Percentiles rank a stretch among this genome's conserved stretches.
These are phyloP conservation scores for Zalaria obscura DNA, from an alignment of 2,329 filamentous ascomycete genomes.

Conservation along the genomic window DNA sequence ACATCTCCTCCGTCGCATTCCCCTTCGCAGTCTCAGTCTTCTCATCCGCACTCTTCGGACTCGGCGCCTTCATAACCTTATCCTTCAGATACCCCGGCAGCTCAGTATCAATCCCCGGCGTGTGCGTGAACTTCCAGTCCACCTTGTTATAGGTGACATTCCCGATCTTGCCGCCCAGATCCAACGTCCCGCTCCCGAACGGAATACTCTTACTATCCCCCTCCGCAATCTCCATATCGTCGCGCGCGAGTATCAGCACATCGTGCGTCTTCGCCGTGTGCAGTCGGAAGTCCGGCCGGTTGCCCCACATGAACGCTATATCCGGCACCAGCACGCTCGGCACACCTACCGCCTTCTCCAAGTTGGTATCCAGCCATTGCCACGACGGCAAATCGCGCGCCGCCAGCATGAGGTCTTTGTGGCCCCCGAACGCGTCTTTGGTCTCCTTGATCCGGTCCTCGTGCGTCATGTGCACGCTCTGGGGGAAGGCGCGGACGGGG, in stretches of 20 bases:
- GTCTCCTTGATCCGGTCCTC: slow-evolving; percentile 2
- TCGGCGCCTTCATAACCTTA: too few relatives aligned
- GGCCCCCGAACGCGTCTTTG: slow-evolving; percentile 1
- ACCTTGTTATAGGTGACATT: slow-evolving; percentile 4
- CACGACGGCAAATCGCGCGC: slow-evolving; percentile 1
- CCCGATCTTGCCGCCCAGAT: slow-evolving; percentile 2
- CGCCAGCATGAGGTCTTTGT: slow-evolving; percentile 1
- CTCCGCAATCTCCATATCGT: slow-evolving; percentile 1
- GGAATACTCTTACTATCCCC: slow-evolving; percentile 1
- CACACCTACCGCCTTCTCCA: not conserved
- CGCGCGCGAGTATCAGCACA: slow-evolving; percentile 3
- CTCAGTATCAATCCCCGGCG: not conserved
- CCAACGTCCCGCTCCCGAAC: slow-evolving; percentile 2
- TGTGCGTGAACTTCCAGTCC: slow-evolving; percentile 3
- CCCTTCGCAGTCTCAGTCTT: not conserved
- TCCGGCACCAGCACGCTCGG: slow-evolving; percentile 2
- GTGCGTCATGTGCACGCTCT: slow-evolving; percentile 4
- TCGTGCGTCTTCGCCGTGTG: slow-evolving; percentile 2
- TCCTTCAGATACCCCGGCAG: too few relatives aligned
- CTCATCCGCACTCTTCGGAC: too few relatives aligned
- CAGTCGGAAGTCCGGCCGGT: slow-evolving; percentile 2
- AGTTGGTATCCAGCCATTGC: slow-evolving; percentile 1
- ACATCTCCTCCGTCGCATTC: not conserved
- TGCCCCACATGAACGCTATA: slow-evolving; percentile 4
- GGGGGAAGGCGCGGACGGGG: slow-evolving; percentile 3